phyloP scores from a whole-genome alignment of 768 basidiomycete genomes.

The Coprinopsis strossmayeri region DNA sequence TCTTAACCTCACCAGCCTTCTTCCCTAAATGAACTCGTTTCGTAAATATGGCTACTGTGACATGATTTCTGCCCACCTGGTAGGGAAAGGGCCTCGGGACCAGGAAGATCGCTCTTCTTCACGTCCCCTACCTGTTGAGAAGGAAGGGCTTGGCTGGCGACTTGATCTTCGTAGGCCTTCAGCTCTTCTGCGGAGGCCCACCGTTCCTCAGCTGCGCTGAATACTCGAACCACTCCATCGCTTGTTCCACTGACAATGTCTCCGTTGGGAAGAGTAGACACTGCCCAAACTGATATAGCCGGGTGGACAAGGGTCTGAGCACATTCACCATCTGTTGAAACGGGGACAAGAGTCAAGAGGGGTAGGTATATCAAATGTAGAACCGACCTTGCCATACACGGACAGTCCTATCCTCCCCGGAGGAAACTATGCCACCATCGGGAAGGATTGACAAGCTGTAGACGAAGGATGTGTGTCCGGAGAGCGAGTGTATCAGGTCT shows the following conservation, averaged over 20 bases:
- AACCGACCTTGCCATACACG: constrained; percentile 79
- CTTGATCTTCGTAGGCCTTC: constrained; percentile 65
- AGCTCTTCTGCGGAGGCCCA: constrained; percentile 62
- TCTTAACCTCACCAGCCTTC: constrained; percentile 89
- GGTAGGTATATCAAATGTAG: constrained; percentile 13
- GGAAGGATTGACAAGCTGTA: constrained; percentile 84
- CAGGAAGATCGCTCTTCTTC: constrained; percentile 85
- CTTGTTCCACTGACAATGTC: constrained; percentile 92
- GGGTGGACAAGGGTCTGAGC: constrained; percentile 88
- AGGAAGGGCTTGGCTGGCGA: constrained; percentile 76
- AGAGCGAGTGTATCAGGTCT: constrained; percentile 69
- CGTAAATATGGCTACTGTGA: neutral
- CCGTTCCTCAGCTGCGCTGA: constrained; percentile 66
- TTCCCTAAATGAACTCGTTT: constrained; percentile 54
- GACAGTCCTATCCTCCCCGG: constrained; percentile 90
- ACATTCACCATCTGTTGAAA: constrained; percentile 70
- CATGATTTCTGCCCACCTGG: constrained; percentile 59
- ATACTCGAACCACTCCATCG: constrained; percentile 83
- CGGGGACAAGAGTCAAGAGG: neutral
- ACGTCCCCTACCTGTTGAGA: constrained; percentile 88
- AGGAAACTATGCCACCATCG: constrained; percentile 77
- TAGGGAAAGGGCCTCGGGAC: constrained; percentile 65
- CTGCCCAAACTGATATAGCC: constrained; percentile 95
- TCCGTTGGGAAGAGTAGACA: constrained; percentile 80
- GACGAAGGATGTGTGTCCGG: constrained; percentile 95